Conservation (phyloP, 2,329 filamentous ascomycete species). For the Sporothrix pallida region DNA sequence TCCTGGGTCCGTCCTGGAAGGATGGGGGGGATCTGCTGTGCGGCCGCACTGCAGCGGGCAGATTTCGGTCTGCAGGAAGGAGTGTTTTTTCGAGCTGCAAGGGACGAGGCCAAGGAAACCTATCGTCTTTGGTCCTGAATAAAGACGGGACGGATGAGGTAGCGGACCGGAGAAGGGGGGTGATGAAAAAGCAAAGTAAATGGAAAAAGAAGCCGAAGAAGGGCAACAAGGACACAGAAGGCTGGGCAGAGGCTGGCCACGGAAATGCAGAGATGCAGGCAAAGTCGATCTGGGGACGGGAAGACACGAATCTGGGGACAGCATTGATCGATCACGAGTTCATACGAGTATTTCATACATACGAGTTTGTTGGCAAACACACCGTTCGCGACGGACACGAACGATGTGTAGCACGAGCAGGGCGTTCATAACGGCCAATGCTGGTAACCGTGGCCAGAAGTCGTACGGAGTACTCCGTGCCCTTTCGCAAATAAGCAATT, state of each 20-base stretch:
- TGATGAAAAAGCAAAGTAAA: neutral
- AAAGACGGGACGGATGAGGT: neutral
- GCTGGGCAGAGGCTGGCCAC: neutral
- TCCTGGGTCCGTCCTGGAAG: neutral
- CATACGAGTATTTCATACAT: too few species aligned
- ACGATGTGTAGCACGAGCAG: slow-evolving; percentile 14
- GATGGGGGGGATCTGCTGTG: slow-evolving; percentile 30
- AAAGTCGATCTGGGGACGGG: neutral
- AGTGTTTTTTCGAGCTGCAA: slow-evolving; percentile 11
- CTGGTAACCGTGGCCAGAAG: neutral
- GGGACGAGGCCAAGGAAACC: slow-evolving; percentile 15
- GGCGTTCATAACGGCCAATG: slow-evolving; percentile 9
- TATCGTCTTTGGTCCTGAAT: neutral
- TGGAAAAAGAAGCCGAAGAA: slow-evolving; percentile 10
- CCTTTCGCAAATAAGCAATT: neutral
- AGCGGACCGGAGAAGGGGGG: neutral
- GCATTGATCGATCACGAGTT: slow-evolving; percentile 4
- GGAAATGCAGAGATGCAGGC: neutral
- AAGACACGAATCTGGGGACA: neutral
- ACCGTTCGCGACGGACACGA: neutral
- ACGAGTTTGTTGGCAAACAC: neutral
- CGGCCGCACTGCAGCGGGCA: slow-evolving; percentile 33
- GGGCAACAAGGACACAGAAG: neutral
- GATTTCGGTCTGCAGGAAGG: slow-evolving; percentile 10
- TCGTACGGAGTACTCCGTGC: neutral